Base-by-base conservation (phyloP, 1,139 yeast species). In the Yamadazyma dendronema region DNA sequence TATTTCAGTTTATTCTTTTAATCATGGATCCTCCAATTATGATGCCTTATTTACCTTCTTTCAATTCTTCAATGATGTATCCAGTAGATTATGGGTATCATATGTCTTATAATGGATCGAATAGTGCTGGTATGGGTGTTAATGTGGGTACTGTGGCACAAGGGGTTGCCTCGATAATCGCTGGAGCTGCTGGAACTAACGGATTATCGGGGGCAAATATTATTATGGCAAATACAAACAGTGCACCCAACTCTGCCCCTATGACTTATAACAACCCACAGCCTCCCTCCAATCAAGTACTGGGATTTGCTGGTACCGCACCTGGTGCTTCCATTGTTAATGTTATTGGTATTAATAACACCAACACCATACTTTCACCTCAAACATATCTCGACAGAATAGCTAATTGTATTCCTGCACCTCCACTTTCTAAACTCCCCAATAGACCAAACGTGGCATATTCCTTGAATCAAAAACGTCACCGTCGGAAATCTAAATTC, bases 401-500 rank as follows among this genome's bases (percentile, higher is more conserved):
- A 3, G 4, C 37, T 6, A 12, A 34, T 4, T 48, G 58, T 11
- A 53, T 69, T 30, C 76, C 77, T 1, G 53, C 41, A 35, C 77
- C 67, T 16, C 78, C 72, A 17, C 59, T 59, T 39, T 48, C 57
- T 3, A 57, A 53, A 41, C 64, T 59, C 34, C 59, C 59, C 4
- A 54, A 56, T 7, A 52, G 71, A 22, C 69, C 68, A 0, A 66
- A 63, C 27, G 48, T 59, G 28, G 48, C 49, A 21, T 43, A 49
- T 23, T 38, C 37, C 25, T 38, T 53, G 17, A 58, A 65, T 13
- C 72, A 71, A 24, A 77, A 76, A 39, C 60, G 85, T 31, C 68
- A 76, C 10, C 77, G 75, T 49, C 65, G 87, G 36, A 77, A 75
- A 51, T 79, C 86, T 12, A 84, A 84, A 54, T 84, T 81, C 55